These are phyloP conservation scores for Alternaria atra DNA, from an alignment of 2,329 filamentous ascomycete species.

Conservation along the genomic window DNA sequence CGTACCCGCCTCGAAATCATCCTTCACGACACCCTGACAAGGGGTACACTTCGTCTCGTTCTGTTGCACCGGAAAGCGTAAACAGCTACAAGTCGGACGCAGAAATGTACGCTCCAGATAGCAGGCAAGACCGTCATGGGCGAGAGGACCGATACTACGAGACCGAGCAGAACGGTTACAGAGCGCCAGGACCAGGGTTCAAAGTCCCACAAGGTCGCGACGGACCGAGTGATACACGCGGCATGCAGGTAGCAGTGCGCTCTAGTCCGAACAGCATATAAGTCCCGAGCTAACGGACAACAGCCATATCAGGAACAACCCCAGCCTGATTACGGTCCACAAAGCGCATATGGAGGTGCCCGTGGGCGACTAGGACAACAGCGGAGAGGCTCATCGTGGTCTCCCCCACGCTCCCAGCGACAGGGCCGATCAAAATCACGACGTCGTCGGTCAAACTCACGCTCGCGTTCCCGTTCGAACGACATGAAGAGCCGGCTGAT, in stretches of 20 bases:
- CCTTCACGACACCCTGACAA: slow-evolving; percentile 13
- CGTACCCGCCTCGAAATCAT: background rate
- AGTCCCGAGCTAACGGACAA: slow-evolving; percentile 6
- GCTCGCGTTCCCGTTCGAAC: slow-evolving; percentile 34
- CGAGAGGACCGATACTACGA: slow-evolving; percentile 26
- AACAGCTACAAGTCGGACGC: slow-evolving; percentile 8
- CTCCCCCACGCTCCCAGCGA: slow-evolving; percentile 34
- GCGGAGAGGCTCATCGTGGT: slow-evolving; percentile 40
- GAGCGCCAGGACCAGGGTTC: slow-evolving; percentile 22
- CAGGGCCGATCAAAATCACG: slow-evolving; percentile 21
- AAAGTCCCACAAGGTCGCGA: slow-evolving; percentile 24
- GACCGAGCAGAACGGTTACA: slow-evolving; percentile 27
- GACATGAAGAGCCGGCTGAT: slow-evolving; percentile 34
- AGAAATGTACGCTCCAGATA: slow-evolving; percentile 32
- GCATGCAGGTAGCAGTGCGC: slow-evolving; percentile 30
- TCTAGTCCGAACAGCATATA: background rate
- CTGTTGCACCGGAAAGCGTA: background rate
- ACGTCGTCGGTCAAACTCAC: slow-evolving; percentile 28
- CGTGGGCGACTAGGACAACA: slow-evolving; percentile 27
- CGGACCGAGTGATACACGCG: slow-evolving; percentile 18
- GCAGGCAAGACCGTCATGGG: slow-evolving; percentile 21
- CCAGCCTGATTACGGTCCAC: slow-evolving; percentile 14
- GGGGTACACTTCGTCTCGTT: slow-evolving; percentile 10
- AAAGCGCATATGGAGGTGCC: background rate
- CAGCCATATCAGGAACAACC: slow-evolving; percentile 9